phyloP scores from a whole-genome alignment of 345 rosid species.

The Eutrema yunnanense region DNA sequence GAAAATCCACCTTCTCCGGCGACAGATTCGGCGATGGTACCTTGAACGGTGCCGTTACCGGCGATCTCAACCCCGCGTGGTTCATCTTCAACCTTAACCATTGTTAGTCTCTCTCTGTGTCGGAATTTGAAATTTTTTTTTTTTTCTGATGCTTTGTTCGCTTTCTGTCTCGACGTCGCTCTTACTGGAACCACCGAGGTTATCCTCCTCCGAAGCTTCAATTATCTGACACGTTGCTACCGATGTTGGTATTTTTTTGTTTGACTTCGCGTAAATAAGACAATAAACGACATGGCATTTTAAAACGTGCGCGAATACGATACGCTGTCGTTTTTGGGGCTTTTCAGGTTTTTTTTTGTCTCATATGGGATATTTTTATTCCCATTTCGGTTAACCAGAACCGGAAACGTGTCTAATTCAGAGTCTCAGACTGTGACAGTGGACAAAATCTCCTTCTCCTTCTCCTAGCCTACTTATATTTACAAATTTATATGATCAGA shows the following conservation, averaged over 20 bases:
- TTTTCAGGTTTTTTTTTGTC: too few species aligned
- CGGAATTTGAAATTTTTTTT: neutral
- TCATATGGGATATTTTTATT: neutral
- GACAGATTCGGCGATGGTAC: conserved; percentile 28
- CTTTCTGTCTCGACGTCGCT: neutral
- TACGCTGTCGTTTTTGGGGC: too few species aligned
- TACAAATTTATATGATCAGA: too few species aligned
- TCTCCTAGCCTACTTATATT: too few species aligned
- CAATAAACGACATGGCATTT: neutral
- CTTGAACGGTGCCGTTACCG: conserved; percentile 15
- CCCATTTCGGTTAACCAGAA: neutral
- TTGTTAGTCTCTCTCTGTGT: neutral
- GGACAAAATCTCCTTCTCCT: too few species aligned
- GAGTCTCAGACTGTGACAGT: too few species aligned
- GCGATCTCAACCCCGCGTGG: conserved; percentile 12
- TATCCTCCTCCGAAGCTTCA: neutral
- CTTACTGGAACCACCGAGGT: neutral
- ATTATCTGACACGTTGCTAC: neutral
- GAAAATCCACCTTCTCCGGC: conserved; percentile 19
- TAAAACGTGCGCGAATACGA: too few species aligned
- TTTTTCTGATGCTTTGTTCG: neutral
- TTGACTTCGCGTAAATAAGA: neutral
- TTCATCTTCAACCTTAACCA: conserved; percentile 21
- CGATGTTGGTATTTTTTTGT: neutral
- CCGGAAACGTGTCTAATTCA: neutral